These are phyloP conservation scores for Torulaspora maleeae DNA, from an alignment of 805 yeast genomes.

Conservation along the genomic window DNA sequence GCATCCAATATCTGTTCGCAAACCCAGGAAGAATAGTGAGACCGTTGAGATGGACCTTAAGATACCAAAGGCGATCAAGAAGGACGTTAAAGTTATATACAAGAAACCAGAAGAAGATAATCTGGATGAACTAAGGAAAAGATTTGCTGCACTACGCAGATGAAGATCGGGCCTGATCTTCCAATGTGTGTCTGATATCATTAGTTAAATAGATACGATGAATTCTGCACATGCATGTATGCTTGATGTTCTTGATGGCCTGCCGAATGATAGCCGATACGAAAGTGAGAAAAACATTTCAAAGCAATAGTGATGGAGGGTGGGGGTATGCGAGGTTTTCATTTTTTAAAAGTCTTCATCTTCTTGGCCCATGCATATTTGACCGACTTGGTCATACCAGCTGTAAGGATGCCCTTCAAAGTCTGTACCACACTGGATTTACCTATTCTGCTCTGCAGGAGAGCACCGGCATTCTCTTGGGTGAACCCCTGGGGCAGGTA, in stretches of 20 bases:
- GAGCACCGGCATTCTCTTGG: conserved; percentile 34
- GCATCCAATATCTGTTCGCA: conserved; percentile 42
- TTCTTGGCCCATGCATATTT: conserved; percentile 74
- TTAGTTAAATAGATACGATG: background rate
- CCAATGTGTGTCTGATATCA: background rate
- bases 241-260: background rate
- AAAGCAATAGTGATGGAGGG: too few species aligned
- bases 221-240: background rate
- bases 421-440: conserved; percentile 73
- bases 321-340: background rate
- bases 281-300: background rate
- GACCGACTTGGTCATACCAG: conserved; percentile 69
- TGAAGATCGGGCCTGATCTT: conserved; percentile 9
- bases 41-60: conserved; percentile 38
- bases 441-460: conserved; percentile 52
- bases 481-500: conserved; percentile 40
- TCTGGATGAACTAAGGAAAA: conserved; percentile 58
- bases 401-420: conserved; percentile 78
- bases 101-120: conserved; percentile 40
- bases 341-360: conserved; percentile 33
- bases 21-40: conserved; percentile 42
- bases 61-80: conserved; percentile 40
- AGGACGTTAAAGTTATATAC: conserved; percentile 34
- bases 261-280: background rate
- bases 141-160: conserved; percentile 74